Conservation (phyloP, 208 protist species). For the Phytomonas francai region DNA sequence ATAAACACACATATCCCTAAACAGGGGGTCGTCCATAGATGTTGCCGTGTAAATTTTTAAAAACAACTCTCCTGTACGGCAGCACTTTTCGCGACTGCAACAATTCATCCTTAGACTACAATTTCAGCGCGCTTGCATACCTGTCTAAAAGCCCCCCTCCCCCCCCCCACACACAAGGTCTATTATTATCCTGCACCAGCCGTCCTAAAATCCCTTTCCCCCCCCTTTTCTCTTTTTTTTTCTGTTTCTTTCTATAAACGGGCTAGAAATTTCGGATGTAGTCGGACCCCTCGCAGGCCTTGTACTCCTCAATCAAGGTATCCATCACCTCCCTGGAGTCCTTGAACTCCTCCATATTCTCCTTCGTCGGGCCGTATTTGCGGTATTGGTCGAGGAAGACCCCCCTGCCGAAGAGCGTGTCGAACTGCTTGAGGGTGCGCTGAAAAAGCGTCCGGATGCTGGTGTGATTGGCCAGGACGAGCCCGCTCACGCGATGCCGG, state of each 20-base stretch:
- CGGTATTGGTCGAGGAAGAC: constrained; percentile 94
- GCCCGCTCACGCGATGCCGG: constrained; percentile 95
- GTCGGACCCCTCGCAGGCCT: constrained; percentile 92
- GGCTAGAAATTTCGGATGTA: constrained; percentile 90
- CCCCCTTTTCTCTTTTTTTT: constrained; percentile 5
- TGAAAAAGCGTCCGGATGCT: constrained; percentile 93
- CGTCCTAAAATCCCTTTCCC: neutral
- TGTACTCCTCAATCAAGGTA: constrained; percentile 96
- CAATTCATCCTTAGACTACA: neutral
- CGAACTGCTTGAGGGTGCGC: constrained; percentile 89
- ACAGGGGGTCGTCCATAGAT: no score
- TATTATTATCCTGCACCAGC: neutral
- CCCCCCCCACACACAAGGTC: no score
- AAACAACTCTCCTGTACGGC: neutral
- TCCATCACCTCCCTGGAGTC: constrained; percentile 91
- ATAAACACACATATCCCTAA: no score
- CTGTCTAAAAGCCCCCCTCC: neutral
- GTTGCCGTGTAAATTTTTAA: neutral
- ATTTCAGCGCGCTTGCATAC: neutral
- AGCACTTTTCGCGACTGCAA: neutral
- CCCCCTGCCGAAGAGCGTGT: constrained; percentile 88
- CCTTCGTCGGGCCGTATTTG: constrained; percentile 88
- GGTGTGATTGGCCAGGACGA: constrained; percentile 99
- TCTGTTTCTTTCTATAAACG: constrained; percentile 4
- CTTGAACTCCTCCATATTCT: constrained; percentile 95